Percentiles rank a stretch among this genome's conserved stretches.
Evolutionary conservation across 257 asterid genomes (phyloP).

Genomic region (Solanum etuberosum): DNA sequence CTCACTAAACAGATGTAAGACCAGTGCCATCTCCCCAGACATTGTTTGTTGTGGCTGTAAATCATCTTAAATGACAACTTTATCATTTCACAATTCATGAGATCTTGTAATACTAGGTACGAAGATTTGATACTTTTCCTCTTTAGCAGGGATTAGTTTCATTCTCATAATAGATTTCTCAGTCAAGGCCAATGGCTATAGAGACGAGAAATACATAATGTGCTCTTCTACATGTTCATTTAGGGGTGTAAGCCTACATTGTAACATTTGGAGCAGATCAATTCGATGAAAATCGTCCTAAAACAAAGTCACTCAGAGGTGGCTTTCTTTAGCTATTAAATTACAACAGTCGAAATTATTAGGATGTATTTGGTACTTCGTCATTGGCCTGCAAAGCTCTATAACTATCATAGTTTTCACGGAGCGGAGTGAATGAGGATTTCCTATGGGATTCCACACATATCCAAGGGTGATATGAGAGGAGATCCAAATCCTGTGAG

Average conservation of each 20-base stretch:
- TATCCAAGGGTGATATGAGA: background rate
- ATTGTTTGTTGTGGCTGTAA: background rate
- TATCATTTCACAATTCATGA: background rate
- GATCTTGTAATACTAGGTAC: background rate
- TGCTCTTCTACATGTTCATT: background rate
- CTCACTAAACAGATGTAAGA: background rate
- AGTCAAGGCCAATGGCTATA: background rate
- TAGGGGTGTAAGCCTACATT: background rate
- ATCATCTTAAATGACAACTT: background rate
- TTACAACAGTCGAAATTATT: background rate
- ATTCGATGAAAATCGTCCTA: background rate
- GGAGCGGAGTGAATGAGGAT: background rate
- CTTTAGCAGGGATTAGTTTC: background rate
- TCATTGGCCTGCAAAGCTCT: background rate
- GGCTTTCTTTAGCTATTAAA: background rate
- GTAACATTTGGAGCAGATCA: background rate
- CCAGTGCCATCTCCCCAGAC: background rate
- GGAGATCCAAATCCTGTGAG: background rate
- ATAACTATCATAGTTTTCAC: background rate
- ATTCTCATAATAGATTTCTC: background rate
- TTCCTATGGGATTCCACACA: background rate
- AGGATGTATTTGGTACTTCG: background rate
- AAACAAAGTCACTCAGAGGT: background rate
- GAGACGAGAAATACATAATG: background rate
- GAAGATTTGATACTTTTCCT: background rate